phyloP scores from a whole-genome alignment of 176 grass and related monocot species.

The Pontederia paniculata region DNA sequence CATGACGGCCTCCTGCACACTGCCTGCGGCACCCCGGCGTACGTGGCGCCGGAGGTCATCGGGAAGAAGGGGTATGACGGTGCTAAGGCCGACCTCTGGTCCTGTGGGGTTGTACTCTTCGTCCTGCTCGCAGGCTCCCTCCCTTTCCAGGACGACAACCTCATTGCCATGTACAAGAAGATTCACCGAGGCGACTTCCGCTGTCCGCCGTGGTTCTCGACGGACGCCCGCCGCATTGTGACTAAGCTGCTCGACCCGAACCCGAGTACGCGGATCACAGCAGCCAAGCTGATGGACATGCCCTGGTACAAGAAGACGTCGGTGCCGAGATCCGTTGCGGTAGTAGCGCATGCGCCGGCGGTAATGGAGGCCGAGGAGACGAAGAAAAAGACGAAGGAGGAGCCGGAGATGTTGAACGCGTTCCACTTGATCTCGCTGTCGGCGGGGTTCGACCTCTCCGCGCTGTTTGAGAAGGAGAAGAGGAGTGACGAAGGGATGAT shows the following conservation, averaged over 20 bases:
- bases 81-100: conserved; percentile 48
- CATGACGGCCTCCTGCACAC: conserved; percentile 38
- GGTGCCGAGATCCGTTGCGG: neutral
- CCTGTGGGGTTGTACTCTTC: conserved; percentile 59
- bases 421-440: conserved; percentile 13
- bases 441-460: conserved; percentile 5
- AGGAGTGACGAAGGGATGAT: neutral
- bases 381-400: neutral
- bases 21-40: conserved; percentile 37
- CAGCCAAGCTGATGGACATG: conserved; percentile 3
- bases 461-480: neutral
- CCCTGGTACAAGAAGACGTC: conserved; percentile 13
- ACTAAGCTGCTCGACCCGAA: conserved; percentile 16
- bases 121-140: conserved; percentile 37
- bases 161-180: conserved; percentile 14
- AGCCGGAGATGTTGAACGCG: conserved; percentile 2
- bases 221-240: conserved; percentile 5
- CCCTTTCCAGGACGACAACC: conserved; percentile 11
- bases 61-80: conserved; percentile 43
- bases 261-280: conserved; percentile 4
- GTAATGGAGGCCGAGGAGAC: neutral
- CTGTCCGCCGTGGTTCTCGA: conserved; percentile 19
- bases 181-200: conserved; percentile 12
- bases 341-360: neutral
- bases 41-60: conserved; percentile 44